A percentile compares a stretch with the other conserved stretches of the same genome.
These are phyloP conservation scores for Ogataea nonfermentans DNA, from an alignment of 805 yeast species.

Conservation along the genomic window DNA sequence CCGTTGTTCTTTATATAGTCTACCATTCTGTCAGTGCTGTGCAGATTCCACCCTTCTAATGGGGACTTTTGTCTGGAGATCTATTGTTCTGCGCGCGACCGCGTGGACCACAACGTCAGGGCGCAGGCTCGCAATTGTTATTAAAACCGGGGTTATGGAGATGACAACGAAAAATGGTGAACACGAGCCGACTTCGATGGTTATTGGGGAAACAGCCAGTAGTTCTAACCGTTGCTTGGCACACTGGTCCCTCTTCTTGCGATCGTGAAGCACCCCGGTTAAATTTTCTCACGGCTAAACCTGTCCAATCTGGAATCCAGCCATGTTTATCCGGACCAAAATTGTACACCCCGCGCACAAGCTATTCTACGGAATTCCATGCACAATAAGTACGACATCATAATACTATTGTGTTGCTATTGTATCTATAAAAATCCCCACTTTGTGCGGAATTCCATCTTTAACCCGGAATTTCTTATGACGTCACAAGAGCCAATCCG, in stretches of 20 bases:
- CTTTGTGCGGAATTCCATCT: constrained; percentile 1
- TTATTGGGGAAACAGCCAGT: too few species aligned
- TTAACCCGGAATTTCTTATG: not conserved
- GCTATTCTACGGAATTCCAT: constrained; percentile 10
- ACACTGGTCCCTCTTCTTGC: not conserved
- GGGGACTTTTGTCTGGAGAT: constrained; percentile 10
- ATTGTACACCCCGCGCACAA: constrained; percentile 2
- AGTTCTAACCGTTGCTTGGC: constrained; percentile 7
- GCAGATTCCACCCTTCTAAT: constrained; percentile 4
- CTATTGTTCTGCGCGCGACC: constrained; percentile 3
- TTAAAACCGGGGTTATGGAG: too few species aligned
- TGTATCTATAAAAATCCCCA: not conserved
- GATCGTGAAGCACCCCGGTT: not conserved
- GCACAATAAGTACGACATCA: constrained; percentile 1
- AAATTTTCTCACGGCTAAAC: not conserved
- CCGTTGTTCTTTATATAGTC: constrained; percentile 6
- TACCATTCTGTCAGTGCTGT: not conserved
- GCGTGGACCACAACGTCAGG: too few species aligned
- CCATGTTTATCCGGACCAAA: constrained; percentile 2
- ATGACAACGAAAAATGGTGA: too few species aligned
- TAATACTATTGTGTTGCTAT: not conserved
- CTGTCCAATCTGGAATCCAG: constrained; percentile 1
- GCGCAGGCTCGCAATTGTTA: too few species aligned
- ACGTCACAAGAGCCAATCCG: constrained; percentile 1
- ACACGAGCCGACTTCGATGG: too few species aligned